phyloP scores from a whole-genome alignment of 441 rosid species.

The Lagerstroemia fauriei region DNA sequence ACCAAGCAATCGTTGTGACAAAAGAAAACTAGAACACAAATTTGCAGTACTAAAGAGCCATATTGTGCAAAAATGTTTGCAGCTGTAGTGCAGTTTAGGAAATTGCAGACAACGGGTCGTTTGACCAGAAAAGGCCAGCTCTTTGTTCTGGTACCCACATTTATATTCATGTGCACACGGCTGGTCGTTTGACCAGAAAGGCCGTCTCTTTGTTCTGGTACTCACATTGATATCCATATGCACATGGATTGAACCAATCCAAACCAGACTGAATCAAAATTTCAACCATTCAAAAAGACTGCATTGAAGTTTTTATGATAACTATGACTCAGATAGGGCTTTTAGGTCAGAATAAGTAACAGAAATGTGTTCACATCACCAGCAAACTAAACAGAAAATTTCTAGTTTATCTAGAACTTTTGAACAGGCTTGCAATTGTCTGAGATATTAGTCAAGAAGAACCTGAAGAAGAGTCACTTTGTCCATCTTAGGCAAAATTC shows the following conservation, averaged over 20 bases:
- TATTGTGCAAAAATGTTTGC: neutral
- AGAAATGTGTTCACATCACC: neutral
- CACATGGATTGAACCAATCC: neutral
- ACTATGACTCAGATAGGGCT: neutral
- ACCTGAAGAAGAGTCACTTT: slow-evolving; percentile 96
- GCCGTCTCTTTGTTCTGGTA: neutral
- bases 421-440: neutral
- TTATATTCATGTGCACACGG: neutral
- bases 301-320: neutral
- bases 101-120: too few relatives aligned
- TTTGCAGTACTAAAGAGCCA: neutral
- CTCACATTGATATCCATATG: neutral
- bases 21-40: neutral
- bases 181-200: neutral
- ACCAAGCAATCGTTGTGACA: neutral
- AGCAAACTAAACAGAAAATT: neutral
- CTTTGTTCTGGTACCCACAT: neutral
- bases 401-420: neutral
- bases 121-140: neutral
- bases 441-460: neutral
- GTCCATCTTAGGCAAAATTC: slow-evolving; percentile 75
- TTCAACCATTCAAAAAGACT: neutral
- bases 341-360: neutral
- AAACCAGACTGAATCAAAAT: neutral
- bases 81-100: neutral